Evolutionary conservation across 2,329 filamentous ascomycete species (phyloP).

Genomic region (Diaporthe sp.): DNA sequence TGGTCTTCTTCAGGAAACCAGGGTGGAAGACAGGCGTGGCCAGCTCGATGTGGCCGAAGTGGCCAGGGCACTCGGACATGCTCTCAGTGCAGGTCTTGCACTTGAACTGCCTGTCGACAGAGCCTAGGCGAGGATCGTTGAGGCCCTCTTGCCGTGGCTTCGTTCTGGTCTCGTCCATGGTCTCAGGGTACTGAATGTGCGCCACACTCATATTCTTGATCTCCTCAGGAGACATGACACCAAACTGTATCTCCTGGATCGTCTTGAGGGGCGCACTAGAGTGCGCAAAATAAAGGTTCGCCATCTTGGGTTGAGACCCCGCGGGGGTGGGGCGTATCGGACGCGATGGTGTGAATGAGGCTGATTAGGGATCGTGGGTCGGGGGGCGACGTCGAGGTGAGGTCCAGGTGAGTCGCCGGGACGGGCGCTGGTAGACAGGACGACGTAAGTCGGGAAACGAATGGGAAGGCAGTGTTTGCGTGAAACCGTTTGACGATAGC

Average conservation of each 20-base stretch:
- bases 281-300: constrained; percentile 91
- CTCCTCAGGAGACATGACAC: constrained; percentile 96
- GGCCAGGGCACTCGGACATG: constrained; percentile 95
- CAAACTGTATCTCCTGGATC: constrained; percentile 99
- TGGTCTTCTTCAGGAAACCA: constrained; percentile 99
- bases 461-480: constrained; percentile 37
- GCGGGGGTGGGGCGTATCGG: constrained; percentile 36
- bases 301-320: constrained; percentile 74
- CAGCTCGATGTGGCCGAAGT: constrained; percentile 99
- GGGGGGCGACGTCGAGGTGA: constrained; percentile 32
- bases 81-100: constrained; percentile 97
- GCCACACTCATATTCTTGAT: constrained; percentile 99
- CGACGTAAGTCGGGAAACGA: constrained; percentile 4
- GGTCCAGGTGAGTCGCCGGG: constrained; percentile 11
- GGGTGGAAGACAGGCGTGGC: constrained; percentile 94
- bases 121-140: constrained; percentile 95
- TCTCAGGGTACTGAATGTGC: constrained; percentile 98
- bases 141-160: constrained; percentile 92
- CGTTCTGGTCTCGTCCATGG: constrained; percentile 96
- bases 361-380: constrained; percentile 40
- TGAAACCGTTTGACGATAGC: constrained; percentile 15
- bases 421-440: constrained; percentile 16
- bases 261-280: constrained; percentile 97
- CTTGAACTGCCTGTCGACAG: constrained; percentile 94
- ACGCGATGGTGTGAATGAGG: constrained; percentile 25